Conservation (phyloP, 2,329 filamentous ascomycete species). For the Rutstroemia sp. region DNA sequence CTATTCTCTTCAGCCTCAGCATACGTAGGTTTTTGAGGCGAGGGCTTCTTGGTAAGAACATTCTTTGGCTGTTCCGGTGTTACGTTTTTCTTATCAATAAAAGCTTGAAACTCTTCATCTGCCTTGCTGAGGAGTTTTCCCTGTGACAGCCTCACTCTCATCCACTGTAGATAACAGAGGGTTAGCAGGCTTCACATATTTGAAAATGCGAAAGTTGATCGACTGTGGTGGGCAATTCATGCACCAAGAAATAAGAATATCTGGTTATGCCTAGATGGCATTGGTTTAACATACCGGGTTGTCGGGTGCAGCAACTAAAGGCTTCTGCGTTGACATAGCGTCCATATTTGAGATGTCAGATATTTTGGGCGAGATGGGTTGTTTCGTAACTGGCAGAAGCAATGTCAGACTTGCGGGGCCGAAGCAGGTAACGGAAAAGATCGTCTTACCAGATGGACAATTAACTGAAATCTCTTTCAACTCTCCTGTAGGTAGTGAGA, state of each 20-base stretch:
- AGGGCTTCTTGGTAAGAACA: background rate
- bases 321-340: constrained; percentile 3
- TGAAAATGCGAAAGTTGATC: background rate
- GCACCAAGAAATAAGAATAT: background rate
- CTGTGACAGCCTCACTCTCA: background rate
- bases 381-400: background rate
- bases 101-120: constrained; percentile 8
- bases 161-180: background rate
- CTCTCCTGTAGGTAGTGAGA: too few relatives aligned
- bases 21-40: background rate
- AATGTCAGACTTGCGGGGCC: background rate
- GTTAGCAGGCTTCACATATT: background rate
- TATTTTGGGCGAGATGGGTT: background rate
- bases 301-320: background rate
- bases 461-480: too few relatives aligned
- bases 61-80: background rate
- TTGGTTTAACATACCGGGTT: background rate
- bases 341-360: background rate
- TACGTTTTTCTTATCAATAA: background rate
- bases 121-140: constrained; percentile 4
- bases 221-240: background rate
- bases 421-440: background rate
- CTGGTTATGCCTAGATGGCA: background rate
- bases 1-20: background rate
- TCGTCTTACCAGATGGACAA: background rate